Evolutionary conservation across 2,329 filamentous ascomycete genomes (phyloP), one percentile per base, ranked within the genome.

Genomic region (Talaromyces pinophilus): DNA sequence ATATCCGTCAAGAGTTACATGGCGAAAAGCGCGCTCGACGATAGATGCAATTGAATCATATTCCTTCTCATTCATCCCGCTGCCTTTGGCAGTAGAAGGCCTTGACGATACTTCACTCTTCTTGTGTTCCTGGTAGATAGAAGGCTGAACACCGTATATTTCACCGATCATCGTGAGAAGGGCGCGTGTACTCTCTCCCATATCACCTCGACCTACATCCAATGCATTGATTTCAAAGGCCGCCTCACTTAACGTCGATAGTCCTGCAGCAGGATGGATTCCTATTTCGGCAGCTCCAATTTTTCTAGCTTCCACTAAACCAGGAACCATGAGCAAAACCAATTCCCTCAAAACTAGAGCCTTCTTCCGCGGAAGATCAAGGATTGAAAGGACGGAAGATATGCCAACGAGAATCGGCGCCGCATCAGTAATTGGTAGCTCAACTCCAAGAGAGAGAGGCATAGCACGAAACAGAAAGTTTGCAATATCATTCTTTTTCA

Each of bases 211-310:
- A 1, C 78, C 78, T 64, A 79, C 68, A 68, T 81, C 79, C 63
- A 81, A 72, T 57, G 78, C 77, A 69, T 81, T 80, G 28, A 81
- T 77, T 68, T 80, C 77, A 69, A 81, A 80, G 17, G 78, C 73
- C 11, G 86, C 81, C 69, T 80, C 77, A 66, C 88, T 90, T 35
- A 95, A 81, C 13, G 90, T 89, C 30, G 92, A 89, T 61, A 97
- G 82, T 0, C 92, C 93, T 10, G 94, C 92, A 19, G 94, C 94
- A 48, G 95, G 95, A 79, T 98, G 94, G 42, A 99, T 92, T 3
- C 94, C 95, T 73, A 95, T 92, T 75, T 98, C 95, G n/a, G 95
- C 93, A 48, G 95, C 95, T 38, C 94, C 94, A 59, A 94, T 86
- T 57, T 96, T 97, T 46, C 95, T 87, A 17, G 95, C 95, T 78